These are phyloP conservation scores for Gossypium thurberi DNA, from an alignment of 345 rosid genomes.

Conservation along the genomic window DNA sequence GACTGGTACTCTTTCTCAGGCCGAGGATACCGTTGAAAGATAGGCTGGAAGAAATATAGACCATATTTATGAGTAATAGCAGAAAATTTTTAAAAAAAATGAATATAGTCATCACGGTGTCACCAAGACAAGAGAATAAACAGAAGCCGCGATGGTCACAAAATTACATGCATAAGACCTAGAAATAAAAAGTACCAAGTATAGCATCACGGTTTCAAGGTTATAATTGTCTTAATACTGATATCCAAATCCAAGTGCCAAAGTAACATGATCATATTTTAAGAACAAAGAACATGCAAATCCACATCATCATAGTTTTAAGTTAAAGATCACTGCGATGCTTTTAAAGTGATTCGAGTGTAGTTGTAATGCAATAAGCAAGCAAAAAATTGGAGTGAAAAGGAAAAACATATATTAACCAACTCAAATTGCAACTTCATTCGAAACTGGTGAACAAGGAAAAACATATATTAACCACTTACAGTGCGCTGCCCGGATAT, in stretches of 20 bases:
- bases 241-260: background rate
- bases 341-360: background rate
- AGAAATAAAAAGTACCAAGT: background rate
- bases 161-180: constrained; percentile 4
- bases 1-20: constrained; percentile 99
- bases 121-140: background rate
- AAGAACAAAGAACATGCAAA: background rate
- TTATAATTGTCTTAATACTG: background rate
- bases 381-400: background rate
- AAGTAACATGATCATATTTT: background rate
- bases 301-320: background rate
- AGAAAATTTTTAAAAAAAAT: background rate
- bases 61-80: constrained; percentile 22
- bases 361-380: background rate
- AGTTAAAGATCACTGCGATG: background rate
- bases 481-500: constrained; percentile 97
- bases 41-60: constrained; percentile 56
- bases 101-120: constrained; percentile 3
- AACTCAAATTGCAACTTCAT: background rate
- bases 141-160: background rate
- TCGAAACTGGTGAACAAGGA: background rate
- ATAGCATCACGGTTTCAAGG: background rate
- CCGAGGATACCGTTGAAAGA: constrained; percentile 92
- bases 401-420: background rate
- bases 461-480: constrained; percentile 30